Base-by-base conservation (phyloP, 768 basidiomycete genomes). In the Termitomyces sp. region DNA sequence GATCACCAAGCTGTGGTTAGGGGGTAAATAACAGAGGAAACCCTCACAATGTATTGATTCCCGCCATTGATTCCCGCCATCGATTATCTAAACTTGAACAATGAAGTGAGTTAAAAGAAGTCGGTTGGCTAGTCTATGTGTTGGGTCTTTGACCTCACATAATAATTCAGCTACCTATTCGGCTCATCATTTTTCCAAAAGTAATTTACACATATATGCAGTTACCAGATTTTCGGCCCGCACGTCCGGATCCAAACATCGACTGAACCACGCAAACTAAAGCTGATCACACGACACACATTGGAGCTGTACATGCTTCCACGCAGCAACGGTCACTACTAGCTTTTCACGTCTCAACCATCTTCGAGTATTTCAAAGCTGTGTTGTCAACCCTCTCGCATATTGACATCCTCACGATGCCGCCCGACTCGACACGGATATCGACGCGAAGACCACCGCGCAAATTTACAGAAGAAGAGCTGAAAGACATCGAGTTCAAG, bases 401-500 rank as follows among this genome's bases (percentile, higher is more conserved):
- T 36, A 36, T 44, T 24, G 12, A 18, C 13, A 9, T 24, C 37
- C 34, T 44, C 22, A 24, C 22, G 9, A 81, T 81, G 79, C 79
- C 79, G 18, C 74, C 76, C 48, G 78, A 80, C 60, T 72, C 69
- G 3, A 76, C 78, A 11, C 69, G 73, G 55, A 68, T 73, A 20
- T 66, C 75, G 33, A 68, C 75, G 11, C 72, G 76, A 31, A 67
- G 76, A 41, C 70, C 74, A 0, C 77, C 76, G 61, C 75, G 76
- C 56, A 76, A 75, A 60, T 66, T 77, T 22, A 79, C 79, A 6
- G 79, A 82, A 61, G 81, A 81, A 63, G 81, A 81, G 65, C 60
- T 80, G 61, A 78, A 75, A 62, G 81, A 81, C 49, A 81, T 81
- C 53, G 80, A 83, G 62, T 64, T 78, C 49, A 83, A 81, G 64